Percentiles rank a stretch among this genome's conserved stretches.
These are phyloP conservation scores for Suillus bovinus DNA, from an alignment of 768 basidiomycete species.

Conservation along the genomic window DNA sequence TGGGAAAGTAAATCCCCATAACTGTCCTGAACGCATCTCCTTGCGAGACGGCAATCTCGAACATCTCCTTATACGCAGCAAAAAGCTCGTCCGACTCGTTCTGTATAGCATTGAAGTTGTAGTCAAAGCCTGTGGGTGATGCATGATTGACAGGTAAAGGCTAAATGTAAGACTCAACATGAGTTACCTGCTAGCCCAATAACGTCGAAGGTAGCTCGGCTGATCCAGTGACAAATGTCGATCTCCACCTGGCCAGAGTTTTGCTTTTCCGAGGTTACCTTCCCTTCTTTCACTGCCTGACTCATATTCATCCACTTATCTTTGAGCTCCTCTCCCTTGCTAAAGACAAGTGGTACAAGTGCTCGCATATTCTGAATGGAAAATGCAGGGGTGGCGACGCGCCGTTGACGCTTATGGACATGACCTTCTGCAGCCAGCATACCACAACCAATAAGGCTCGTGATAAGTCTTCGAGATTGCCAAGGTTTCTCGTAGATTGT, in stretches of 20 bases:
- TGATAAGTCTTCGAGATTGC: conserved; percentile 73
- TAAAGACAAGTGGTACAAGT: conserved; percentile 70
- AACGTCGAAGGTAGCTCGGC: conserved; percentile 85
- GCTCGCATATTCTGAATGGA: conserved; percentile 75
- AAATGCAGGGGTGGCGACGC: conserved; percentile 77
- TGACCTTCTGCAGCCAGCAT: conserved; percentile 80
- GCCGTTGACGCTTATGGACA: conserved; percentile 77
- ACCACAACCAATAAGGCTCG: conserved; percentile 78
- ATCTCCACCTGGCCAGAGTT: conserved; percentile 42
- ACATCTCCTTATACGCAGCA: conserved; percentile 83
- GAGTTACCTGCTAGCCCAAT: conserved; percentile 81
- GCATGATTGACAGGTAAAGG: neutral
- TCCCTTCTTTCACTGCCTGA: conserved; percentile 24
- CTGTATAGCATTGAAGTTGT: conserved; percentile 82
- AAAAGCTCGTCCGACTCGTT: conserved; percentile 80
- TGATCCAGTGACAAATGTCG: conserved; percentile 81
- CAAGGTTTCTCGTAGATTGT: conserved; percentile 82
- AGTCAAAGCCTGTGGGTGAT: conserved; percentile 67
- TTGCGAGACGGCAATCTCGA: conserved; percentile 68
- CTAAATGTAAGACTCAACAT: neutral
- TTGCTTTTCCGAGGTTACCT: conserved; percentile 3
- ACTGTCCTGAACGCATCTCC: conserved; percentile 44
- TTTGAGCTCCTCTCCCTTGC: conserved; percentile 62
- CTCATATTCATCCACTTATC: conserved; percentile 60
- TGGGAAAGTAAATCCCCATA: conserved; percentile 59